These are phyloP conservation scores for Ogataea zsoltii DNA, from an alignment of 805 yeast genomes.

Conservation along the genomic window DNA sequence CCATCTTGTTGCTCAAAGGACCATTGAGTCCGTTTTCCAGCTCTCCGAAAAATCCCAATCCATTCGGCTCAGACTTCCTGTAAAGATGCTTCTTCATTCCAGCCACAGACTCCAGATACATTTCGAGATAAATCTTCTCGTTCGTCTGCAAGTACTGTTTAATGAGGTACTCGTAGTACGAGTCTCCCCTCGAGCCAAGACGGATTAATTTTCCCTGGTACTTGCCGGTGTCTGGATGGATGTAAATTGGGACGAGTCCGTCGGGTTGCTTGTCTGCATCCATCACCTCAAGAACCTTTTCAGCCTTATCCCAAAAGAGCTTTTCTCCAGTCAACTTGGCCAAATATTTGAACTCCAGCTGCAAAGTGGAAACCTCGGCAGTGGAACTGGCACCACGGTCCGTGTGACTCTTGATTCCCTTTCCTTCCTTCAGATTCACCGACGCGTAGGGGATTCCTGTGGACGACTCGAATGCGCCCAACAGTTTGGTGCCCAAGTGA, in stretches of 20 bases:
- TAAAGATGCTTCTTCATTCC: conserved; percentile 75
- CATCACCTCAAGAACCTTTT: conserved; percentile 67
- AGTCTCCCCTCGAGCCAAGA: conserved; percentile 89
- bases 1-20: conserved; percentile 72
- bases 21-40: conserved; percentile 67
- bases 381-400: conserved; percentile 83
- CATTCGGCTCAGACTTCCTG: conserved; percentile 58
- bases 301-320: conserved; percentile 76
- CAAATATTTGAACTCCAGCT: conserved; percentile 82
- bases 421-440: conserved; percentile 66
- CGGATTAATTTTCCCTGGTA: conserved; percentile 68
- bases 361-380: conserved; percentile 86
- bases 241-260: conserved; percentile 82
- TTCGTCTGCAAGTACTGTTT: conserved; percentile 84
- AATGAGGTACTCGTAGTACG: conserved; percentile 85
- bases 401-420: conserved; percentile 59
- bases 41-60: conserved; percentile 75
- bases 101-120: conserved; percentile 75
- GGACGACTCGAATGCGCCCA: conserved; percentile 65
- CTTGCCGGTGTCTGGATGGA: conserved; percentile 71
- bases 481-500: conserved; percentile 70
- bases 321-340: conserved; percentile 77
- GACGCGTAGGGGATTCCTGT: conserved; percentile 80
- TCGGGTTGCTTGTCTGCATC: conserved; percentile 64
- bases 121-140: conserved; percentile 63